These are phyloP conservation scores for Acidiella bohemica DNA, from an alignment of 495 filamentous ascomycete species.

Conservation along the genomic window DNA sequence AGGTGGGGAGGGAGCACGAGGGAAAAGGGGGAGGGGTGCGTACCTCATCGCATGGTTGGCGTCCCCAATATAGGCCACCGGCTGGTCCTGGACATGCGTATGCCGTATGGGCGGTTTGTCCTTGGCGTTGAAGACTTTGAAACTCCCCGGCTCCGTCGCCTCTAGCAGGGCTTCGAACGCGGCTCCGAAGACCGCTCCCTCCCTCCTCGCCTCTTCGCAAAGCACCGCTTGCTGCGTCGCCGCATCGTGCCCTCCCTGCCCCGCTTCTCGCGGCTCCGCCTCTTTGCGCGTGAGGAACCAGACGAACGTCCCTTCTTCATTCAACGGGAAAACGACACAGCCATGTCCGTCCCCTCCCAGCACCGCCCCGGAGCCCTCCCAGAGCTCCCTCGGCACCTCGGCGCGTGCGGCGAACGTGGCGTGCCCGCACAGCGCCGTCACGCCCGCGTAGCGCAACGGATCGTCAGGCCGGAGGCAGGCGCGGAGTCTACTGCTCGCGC, in stretches of 20 bases:
- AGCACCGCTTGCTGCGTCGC: neutral
- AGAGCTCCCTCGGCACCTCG: neutral
- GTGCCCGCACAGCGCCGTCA: conserved; percentile 5
- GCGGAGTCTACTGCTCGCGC: conserved; percentile 31
- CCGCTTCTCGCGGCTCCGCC: neutral
- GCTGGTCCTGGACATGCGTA: neutral
- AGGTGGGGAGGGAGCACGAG: too few relatives aligned
- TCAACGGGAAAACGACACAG: neutral
- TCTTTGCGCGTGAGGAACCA: neutral
- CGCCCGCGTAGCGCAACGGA: conserved; percentile 25
- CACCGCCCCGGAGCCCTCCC: neutral
- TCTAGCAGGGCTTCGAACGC: conserved; percentile 25
- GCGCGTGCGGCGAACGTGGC: neutral
- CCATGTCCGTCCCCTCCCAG: neutral
- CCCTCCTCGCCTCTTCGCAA: neutral
- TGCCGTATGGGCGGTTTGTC: conserved; percentile 32
- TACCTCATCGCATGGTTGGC: neutral
- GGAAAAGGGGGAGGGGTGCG: too few relatives aligned
- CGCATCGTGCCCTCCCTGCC: neutral
- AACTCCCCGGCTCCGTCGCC: conserved; percentile 22
- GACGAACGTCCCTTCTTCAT: neutral
- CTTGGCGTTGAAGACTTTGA: conserved; percentile 22
- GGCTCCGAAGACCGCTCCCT: neutral
- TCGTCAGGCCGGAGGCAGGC: conserved; percentile 26
- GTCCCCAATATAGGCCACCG: neutral